These are phyloP conservation scores for Cryphonectria japonica DNA, from an alignment of 2,329 filamentous ascomycete species.

Conservation along the genomic window DNA sequence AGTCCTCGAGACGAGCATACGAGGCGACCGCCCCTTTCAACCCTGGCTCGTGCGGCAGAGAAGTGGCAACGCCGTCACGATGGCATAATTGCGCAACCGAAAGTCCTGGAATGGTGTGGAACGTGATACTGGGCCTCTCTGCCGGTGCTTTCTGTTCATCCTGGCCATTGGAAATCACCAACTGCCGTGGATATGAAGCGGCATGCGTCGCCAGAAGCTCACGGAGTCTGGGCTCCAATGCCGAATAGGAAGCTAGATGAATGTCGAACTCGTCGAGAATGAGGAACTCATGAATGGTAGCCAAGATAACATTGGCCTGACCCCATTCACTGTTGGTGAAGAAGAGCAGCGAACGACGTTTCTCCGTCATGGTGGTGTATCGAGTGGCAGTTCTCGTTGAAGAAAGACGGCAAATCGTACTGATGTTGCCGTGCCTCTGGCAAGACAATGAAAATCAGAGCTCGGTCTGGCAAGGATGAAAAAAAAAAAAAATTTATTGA, in stretches of 20 bases:
- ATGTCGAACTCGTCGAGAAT: conserved; percentile 12
- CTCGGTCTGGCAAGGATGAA: not conserved
- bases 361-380: not conserved
- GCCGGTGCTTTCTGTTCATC: not conserved
- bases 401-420: not conserved
- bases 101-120: conserved; percentile 19
- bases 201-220: conserved; percentile 7
- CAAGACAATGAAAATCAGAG: not conserved
- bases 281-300: conserved; percentile 18
- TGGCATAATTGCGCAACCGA: conserved; percentile 12
- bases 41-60: conserved; percentile 14
- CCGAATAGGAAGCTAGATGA: conserved; percentile 14
- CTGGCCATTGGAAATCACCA: not conserved
- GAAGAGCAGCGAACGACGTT: conserved; percentile 12
- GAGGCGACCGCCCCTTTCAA: conserved; percentile 13
- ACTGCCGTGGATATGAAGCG: conserved; percentile 9
- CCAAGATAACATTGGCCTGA: conserved; percentile 19
- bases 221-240: conserved; percentile 2
- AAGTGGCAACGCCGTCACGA: conserved; percentile 5
- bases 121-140: conserved; percentile 16
- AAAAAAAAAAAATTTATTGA: not conserved
- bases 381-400: not conserved
- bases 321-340: conserved; percentile 21
- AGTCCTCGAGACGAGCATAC: conserved; percentile 12
- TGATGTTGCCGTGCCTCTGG: not conserved